phyloP scores from a whole-genome alignment of 2,329 filamentous ascomycete species.

The Trichoderma sp. region DNA sequence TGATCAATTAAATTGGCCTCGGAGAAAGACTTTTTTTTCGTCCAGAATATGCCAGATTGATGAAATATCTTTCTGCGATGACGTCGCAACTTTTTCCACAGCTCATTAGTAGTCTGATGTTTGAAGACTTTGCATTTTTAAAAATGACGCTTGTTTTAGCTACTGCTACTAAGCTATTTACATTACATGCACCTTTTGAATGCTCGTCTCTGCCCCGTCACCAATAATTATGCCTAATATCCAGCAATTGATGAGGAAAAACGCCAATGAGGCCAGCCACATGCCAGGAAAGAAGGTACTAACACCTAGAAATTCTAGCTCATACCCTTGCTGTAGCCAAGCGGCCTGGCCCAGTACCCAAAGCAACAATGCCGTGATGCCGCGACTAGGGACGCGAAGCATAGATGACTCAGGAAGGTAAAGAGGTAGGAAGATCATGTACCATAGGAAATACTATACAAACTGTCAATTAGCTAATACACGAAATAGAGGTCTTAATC shows the following conservation, averaged over 20 bases:
- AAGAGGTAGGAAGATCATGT: constrained; percentile 87
- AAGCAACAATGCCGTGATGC: constrained; percentile 60
- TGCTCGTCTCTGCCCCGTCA: constrained; percentile 48
- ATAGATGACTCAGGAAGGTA: constrained; percentile 82
- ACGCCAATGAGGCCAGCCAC: constrained; percentile 70
- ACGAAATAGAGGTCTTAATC: too few relatives aligned
- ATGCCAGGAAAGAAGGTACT: constrained; percentile 85
- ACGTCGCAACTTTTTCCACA: not conserved
- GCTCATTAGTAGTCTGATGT: not conserved
- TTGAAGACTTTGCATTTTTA: not conserved
- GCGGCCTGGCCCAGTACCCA: constrained; percentile 76
- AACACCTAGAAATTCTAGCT: constrained; percentile 73
- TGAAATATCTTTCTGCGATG: not conserved
- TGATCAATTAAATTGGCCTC: not conserved
- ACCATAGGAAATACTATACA: constrained; percentile 92
- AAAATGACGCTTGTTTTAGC: not conserved
- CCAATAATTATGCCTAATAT: constrained; percentile 76
- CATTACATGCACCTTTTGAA: constrained; percentile 24
- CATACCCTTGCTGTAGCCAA: constrained; percentile 74
- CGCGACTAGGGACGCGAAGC: constrained; percentile 56
- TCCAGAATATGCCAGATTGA: not conserved
- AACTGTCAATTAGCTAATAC: not conserved
- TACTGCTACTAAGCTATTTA: not conserved
- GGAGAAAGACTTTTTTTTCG: not conserved
- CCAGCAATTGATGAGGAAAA: constrained; percentile 86